Evolutionary conservation across 805 yeast genomes (phyloP).

Genomic region (Spathaspora boniae): DNA sequence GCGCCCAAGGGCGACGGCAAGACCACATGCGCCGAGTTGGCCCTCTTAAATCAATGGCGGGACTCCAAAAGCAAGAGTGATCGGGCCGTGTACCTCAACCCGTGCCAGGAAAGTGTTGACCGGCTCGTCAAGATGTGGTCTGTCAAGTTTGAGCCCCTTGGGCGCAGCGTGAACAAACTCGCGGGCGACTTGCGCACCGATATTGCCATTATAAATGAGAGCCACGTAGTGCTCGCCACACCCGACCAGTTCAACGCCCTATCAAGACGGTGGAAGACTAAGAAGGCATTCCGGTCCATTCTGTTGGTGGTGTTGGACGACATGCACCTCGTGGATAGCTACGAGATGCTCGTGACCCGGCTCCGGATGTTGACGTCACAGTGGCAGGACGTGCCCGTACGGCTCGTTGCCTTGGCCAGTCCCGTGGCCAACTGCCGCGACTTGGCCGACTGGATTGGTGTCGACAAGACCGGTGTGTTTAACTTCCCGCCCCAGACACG

Average conservation of each 20-base stretch:
- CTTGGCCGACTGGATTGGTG: conserved; percentile 84
- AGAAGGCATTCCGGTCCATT: conserved; percentile 64
- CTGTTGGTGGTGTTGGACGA: conserved; percentile 73
- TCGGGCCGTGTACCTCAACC: conserved; percentile 68
- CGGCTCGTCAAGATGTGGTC: conserved; percentile 49
- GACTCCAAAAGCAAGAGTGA: conserved; percentile 71
- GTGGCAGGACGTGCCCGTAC: conserved; percentile 40
- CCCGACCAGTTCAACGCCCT: conserved; percentile 73
- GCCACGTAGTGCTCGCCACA: conserved; percentile 72
- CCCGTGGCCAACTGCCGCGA: conserved; percentile 75
- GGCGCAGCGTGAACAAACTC: conserved; percentile 53
- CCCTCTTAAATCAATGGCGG: conserved; percentile 70
- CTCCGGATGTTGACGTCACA: conserved; percentile 68
- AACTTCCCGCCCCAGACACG: conserved; percentile 70
- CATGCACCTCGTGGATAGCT: conserved; percentile 62
- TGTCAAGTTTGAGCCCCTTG: conserved; percentile 43
- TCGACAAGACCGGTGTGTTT: conserved; percentile 53
- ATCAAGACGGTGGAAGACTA: conserved; percentile 79
- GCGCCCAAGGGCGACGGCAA: conserved; percentile 76
- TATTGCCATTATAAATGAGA: conserved; percentile 49
- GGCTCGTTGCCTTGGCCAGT: conserved; percentile 69
- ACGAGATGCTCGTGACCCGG: conserved; percentile 70
- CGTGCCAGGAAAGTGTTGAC: conserved; percentile 57
- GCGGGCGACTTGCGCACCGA: conserved; percentile 55
- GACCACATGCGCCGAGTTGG: conserved; percentile 66